A percentile compares a stretch with the other conserved stretches of the same genome.
Evolutionary conservation across 2,329 filamentous ascomycete species (phyloP).

Genomic region (Metarhizium humberi): DNA sequence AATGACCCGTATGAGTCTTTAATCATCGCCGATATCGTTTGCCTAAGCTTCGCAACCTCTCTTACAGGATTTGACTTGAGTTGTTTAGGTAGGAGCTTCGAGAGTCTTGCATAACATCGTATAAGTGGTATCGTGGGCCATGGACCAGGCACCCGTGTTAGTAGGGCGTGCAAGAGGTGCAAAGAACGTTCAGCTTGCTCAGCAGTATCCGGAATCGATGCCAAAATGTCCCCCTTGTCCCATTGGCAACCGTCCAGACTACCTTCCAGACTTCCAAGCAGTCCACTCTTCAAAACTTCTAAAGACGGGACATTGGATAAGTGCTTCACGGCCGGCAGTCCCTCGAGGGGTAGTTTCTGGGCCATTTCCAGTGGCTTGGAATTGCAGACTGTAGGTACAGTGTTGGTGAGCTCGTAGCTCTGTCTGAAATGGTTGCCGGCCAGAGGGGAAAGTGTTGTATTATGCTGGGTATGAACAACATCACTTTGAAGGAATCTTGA

Average conservation of each 20-base stretch:
- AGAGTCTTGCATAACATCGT: constrained; percentile 24
- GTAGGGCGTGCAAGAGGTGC: constrained; percentile 14
- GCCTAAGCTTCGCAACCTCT: constrained; percentile 9
- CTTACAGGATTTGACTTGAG: constrained; percentile 18
- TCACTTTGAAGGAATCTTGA: background rate
- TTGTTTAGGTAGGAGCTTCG: constrained; percentile 26
- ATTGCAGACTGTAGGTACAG: background rate
- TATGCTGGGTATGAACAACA: background rate
- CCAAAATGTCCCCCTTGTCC: constrained; percentile 13
- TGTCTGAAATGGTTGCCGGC: background rate
- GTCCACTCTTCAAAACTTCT: constrained; percentile 9
- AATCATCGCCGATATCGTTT: constrained; percentile 13
- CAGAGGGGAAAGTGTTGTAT: background rate
- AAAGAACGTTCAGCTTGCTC: constrained; percentile 15
- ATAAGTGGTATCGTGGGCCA: constrained; percentile 21
- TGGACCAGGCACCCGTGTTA: constrained; percentile 15
- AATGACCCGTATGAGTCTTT: constrained; percentile 27
- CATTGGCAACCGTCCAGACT: background rate
- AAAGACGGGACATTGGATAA: constrained; percentile 11
- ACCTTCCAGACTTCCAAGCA: constrained; percentile 6
- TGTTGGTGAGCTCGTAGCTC: background rate
- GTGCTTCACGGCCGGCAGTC: constrained; percentile 8
- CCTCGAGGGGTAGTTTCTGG: background rate
- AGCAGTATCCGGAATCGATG: constrained; percentile 12
- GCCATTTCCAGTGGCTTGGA: constrained; percentile 6